A percentile compares a stretch with the other conserved stretches of the same genome.
phyloP scores from a whole-genome alignment of 1,139 yeast species.

The Hemisphaericaspora xylofermentans region DNA sequence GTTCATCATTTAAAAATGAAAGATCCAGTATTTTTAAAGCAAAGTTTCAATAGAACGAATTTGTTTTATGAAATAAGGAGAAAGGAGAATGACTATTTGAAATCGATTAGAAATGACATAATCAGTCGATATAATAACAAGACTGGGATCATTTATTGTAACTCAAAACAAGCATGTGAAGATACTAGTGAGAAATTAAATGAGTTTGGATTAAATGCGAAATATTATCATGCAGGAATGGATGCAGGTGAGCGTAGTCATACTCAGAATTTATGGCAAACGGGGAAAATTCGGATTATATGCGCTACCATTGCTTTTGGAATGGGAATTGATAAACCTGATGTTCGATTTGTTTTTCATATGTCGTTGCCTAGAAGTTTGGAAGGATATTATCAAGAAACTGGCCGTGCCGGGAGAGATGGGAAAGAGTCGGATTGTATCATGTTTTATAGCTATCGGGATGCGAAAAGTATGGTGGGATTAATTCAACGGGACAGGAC shows the following conservation, averaged over 20 bases:
- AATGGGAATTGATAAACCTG: slow-evolving; percentile 97
- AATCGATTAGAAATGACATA: slow-evolving; percentile 61
- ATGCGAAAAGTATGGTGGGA: slow-evolving; percentile 69
- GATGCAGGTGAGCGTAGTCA: slow-evolving; percentile 66
- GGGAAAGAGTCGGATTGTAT: slow-evolving; percentile 80
- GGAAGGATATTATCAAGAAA: slow-evolving; percentile 96
- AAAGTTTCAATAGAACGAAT: slow-evolving; percentile 89
- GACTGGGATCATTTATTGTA: slow-evolving; percentile 93
- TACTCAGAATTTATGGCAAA: slow-evolving; percentile 83
- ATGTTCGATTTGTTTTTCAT: slow-evolving; percentile 89
- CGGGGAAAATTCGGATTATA: slow-evolving; percentile 65
- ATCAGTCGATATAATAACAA: slow-evolving; percentile 49
- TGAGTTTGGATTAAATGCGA: slow-evolving; percentile 61
- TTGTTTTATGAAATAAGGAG: slow-evolving; percentile 73
- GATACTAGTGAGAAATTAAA: slow-evolving; percentile 65
- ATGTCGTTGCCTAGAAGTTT: slow-evolving; percentile 84
- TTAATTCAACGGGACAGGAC: slow-evolving; percentile 78
- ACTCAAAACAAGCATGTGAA: slow-evolving; percentile 87
- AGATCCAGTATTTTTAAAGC: slow-evolving; percentile 57
- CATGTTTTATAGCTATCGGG: slow-evolving; percentile 76
- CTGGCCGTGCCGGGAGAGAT: slow-evolving; percentile 99
- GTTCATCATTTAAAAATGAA: slow-evolving; percentile 65
- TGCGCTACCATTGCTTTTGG: slow-evolving; percentile 99
- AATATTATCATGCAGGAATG: slow-evolving; percentile 94
- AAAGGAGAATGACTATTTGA: slow-evolving; percentile 58